Evolutionary conservation across 495 filamentous ascomycete species (phyloP), one percentile per base, ranked within the genome.

Genomic region (Neurospora sp.): DNA sequence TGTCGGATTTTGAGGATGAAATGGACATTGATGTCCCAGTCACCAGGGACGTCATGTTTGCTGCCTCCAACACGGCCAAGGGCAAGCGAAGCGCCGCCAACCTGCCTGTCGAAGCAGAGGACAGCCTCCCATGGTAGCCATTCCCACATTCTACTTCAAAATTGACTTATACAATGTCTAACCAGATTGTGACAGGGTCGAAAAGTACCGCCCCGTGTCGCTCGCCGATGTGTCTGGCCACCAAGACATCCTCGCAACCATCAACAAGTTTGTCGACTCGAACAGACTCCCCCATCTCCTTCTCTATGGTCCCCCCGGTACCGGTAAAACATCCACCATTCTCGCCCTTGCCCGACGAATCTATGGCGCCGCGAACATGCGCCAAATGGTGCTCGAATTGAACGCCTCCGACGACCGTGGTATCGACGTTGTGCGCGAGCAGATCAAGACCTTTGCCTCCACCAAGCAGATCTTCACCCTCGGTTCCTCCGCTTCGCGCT

Each of bases 381-480:
- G 94, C 35, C 96, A 99, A 80, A 98, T 98, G 93, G 96, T 99
- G 68, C 86, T 99, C 7, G 96, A 99, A 79, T 87, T 99, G 71
- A 99, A 99, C 81, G 96, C 96, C 41, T 96, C 92, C 73, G 96
- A 99, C 78, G 96, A 99, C 78, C 87, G 96, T 83, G 96, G 96
- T 77, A 99, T 99, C 82, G 96, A 99, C 74, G 96, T 99, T 6
- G 96, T 99, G 61, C 89, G 95, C 73, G 96, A 99, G 81, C 96
- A 98, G 81, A 98, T 99, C 85, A 98, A 98, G 85, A 99, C 96
- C 2, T 99, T 98, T 82, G 94, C 93, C 38, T 96, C 92, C 77
- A 87, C 84, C 75, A 85, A 85, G 73, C 90, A 92, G 72, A 92
- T 87, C 68, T 87, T 87, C 75, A 82, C 77, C 40, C 78, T 81